Evolutionary conservation across 2,329 filamentous ascomycete genomes (phyloP).

Genomic region (Harringtonia lauricola): DNA sequence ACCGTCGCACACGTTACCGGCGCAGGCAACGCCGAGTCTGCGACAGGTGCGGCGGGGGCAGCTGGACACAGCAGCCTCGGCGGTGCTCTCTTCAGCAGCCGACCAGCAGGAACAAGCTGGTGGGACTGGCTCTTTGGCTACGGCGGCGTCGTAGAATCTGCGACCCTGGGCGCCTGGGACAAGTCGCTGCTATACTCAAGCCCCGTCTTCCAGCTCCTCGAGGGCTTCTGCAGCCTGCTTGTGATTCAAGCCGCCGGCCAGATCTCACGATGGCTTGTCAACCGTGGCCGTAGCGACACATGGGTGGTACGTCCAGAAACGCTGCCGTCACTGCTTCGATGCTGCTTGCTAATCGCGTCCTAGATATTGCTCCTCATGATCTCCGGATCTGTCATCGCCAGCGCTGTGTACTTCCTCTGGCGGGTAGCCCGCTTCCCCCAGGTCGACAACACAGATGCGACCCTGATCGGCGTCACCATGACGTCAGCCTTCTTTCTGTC

Average conservation of each 20-base stretch:
- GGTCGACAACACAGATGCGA: slow-evolving; percentile 84
- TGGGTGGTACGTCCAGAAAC: slow-evolving; percentile 66
- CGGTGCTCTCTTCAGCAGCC: not conserved
- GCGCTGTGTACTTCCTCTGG: slow-evolving; percentile 93
- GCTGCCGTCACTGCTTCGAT: not conserved
- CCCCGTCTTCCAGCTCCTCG: slow-evolving; percentile 84
- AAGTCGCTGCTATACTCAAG: slow-evolving; percentile 80
- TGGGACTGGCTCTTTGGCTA: slow-evolving; percentile 83
- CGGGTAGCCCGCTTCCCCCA: slow-evolving; percentile 87
- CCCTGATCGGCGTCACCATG: slow-evolving; percentile 83
- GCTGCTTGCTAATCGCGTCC: not conserved
- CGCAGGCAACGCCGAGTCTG: not conserved
- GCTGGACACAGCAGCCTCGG: not conserved
- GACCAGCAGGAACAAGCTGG: slow-evolving; percentile 48
- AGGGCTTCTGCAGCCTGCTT: slow-evolving; percentile 92
- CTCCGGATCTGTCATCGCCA: slow-evolving; percentile 85
- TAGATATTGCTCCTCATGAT: slow-evolving; percentile 81
- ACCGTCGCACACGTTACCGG: slow-evolving; percentile 12
- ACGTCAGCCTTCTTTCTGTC: slow-evolving; percentile 89
- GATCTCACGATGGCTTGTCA: slow-evolving; percentile 90
- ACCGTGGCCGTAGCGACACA: slow-evolving; percentile 82
- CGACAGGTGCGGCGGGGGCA: not conserved
- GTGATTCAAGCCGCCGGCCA: slow-evolving; percentile 94
- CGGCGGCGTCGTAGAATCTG: slow-evolving; percentile 67
- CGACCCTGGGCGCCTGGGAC: slow-evolving; percentile 81